Evolutionary conservation across 2,329 filamentous ascomycete species (phyloP).

Genomic region (Talaromyces sp.): DNA sequence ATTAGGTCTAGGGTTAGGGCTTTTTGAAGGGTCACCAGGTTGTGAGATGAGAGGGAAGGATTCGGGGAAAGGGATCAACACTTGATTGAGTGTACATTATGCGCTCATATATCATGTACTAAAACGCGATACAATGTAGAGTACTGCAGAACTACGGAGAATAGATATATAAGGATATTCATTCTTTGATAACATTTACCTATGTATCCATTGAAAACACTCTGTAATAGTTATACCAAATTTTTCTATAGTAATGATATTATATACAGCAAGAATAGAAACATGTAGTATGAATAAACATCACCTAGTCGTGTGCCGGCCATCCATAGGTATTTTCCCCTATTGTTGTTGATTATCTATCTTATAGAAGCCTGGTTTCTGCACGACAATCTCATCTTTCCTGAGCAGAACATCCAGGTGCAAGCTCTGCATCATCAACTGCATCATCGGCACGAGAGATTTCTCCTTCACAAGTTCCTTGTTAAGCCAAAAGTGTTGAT

Average conservation of each 20-base stretch:
- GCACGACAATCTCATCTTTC: background rate
- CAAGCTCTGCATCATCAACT: constrained; percentile 10
- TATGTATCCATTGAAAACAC: too few relatives aligned
- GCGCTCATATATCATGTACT: too few relatives aligned
- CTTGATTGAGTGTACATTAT: too few relatives aligned
- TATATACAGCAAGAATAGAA: background rate
- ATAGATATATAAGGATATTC: too few relatives aligned
- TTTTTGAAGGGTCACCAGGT: background rate
- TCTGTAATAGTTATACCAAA: too few relatives aligned
- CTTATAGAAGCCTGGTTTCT: background rate
- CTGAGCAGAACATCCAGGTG: constrained; percentile 4
- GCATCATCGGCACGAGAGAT: background rate
- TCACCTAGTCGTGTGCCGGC: background rate
- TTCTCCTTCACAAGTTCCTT: constrained; percentile 9
- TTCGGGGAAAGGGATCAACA: background rate
- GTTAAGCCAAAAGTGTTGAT: constrained; percentile 8
- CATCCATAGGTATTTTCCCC: background rate
- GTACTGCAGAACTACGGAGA: too few relatives aligned
- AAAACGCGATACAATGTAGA: too few relatives aligned
- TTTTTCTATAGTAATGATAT: too few relatives aligned
- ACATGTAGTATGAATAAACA: background rate
- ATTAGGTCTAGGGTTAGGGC: background rate
- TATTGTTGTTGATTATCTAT: background rate
- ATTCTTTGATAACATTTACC: too few relatives aligned
- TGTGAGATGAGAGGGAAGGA: background rate